phyloP scores from a whole-genome alignment of 2,329 filamentous ascomycete genomes.

The Penicillium sp. region DNA sequence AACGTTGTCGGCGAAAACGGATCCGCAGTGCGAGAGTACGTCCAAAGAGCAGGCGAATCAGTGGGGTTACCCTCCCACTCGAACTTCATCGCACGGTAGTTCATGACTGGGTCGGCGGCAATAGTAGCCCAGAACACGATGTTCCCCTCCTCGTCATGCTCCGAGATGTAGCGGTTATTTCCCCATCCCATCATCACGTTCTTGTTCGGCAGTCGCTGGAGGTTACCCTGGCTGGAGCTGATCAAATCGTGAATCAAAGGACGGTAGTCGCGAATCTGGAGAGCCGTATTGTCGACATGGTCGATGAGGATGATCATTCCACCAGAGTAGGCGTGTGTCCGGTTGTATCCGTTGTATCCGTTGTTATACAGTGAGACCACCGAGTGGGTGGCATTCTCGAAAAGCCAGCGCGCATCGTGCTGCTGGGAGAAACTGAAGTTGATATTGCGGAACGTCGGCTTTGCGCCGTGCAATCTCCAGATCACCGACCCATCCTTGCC shows the following conservation, averaged over 20 bases:
- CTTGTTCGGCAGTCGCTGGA: conserved; percentile 38
- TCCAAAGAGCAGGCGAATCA: conserved; percentile 44
- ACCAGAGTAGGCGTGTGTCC: conserved; percentile 39
- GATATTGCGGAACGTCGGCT: conserved; percentile 38
- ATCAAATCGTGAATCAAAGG: conserved; percentile 26
- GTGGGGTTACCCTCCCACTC: conserved; percentile 43
- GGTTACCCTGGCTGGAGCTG: conserved; percentile 42
- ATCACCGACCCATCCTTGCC: conserved; percentile 40
- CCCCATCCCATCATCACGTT: conserved; percentile 46
- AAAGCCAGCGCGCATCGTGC: conserved; percentile 43
- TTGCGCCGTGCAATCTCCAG: conserved; percentile 40
- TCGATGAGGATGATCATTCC: conserved; percentile 43
- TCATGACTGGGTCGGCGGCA: conserved; percentile 38
- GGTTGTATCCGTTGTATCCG: conserved; percentile 44
- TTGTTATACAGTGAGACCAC: conserved; percentile 44
- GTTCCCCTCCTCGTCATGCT: conserved; percentile 39
- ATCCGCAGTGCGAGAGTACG: conserved; percentile 34
- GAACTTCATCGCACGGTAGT: conserved; percentile 45
- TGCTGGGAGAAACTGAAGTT: conserved; percentile 47
- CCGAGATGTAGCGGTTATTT: conserved; percentile 43
- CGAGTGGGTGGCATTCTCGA: conserved; percentile 40
- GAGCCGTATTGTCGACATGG: conserved; percentile 37
- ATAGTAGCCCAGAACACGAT: conserved; percentile 41
- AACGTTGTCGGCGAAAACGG: conserved; percentile 29
- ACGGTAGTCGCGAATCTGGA: conserved; percentile 33